Base-by-base conservation (phyloP, 1,284 basidiomycete species). In the Ceratobasidium sp. region DNA sequence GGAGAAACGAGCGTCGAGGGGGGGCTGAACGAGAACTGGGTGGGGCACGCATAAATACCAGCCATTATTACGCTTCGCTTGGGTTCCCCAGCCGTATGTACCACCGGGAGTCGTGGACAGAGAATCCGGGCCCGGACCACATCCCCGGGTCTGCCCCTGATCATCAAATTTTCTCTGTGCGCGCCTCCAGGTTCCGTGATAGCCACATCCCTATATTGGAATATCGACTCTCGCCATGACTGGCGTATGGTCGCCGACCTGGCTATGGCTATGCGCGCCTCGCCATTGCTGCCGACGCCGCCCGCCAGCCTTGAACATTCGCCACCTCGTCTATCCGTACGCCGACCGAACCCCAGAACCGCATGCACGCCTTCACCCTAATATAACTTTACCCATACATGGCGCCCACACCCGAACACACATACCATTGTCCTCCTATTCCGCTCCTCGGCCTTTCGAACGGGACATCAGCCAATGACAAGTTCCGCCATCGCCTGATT, bases 401-500 rank as follows among this genome's bases (percentile, higher is more conserved):
- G 42, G 59, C 59, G 38, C 59, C n/a, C 64, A 33, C n/a, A 57
- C 13, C 54, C 9, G 20, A 23, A 57, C 10, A 42, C 64, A 66
- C 38, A 50, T 42, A 50, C 64, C 44, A 66, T 66, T 66, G 64
- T 66, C 64, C 38, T 48, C 42, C n/a, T 48, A 28, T 46, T 48
- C 64, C 42, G 62, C 13, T 28, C n/a, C n/a, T 66, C 64, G 64
- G 64, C 64, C 42, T 66, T 33, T 33, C 13, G 44, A 17, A 23
- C n/a, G 38, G 10, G 15, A 28, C 54, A 48, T 17, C 46, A 66
- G 44, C n/a, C 64, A 66, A 66, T 48, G 12, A 4, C 33, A 33
- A 4, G n/a, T n/a, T 33, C 4, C 33, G 33, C 33, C 33, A 57
- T 46, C 20, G 64, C 42, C 20, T 40, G 44, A 66, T 50, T 46